Conservation (phyloP, 495 filamentous ascomycete genomes). For the Pyrenula aspistea region DNA sequence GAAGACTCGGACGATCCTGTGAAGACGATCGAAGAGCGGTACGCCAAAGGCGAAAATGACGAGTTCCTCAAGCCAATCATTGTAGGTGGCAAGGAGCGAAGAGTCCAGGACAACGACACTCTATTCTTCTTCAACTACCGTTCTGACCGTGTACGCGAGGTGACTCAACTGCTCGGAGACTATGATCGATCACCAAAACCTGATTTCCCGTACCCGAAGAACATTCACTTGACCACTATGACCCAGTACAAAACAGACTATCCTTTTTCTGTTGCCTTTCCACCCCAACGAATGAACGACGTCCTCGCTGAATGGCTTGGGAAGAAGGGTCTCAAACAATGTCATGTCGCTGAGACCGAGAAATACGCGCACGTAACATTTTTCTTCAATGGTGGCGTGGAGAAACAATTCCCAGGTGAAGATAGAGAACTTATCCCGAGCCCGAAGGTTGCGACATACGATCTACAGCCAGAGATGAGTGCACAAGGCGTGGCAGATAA, state of each 20-base stretch:
- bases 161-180: slow-evolving; percentile 86
- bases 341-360: slow-evolving; percentile 95
- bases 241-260: slow-evolving; percentile 96
- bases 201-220: slow-evolving; percentile 89
- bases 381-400: slow-evolving; percentile 98
- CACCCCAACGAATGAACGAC: slow-evolving; percentile 90
- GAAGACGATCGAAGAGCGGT: slow-evolving; percentile 74
- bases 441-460: slow-evolving; percentile 86
- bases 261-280: slow-evolving; percentile 86
- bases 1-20: slow-evolving; percentile 75
- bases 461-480: slow-evolving; percentile 93
- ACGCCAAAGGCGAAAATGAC: slow-evolving; percentile 78
- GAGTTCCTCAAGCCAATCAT: slow-evolving; percentile 99
- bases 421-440: slow-evolving; percentile 64
- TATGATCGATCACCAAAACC: slow-evolving; percentile 81
- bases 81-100: slow-evolving; percentile 68
- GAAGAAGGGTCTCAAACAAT: slow-evolving; percentile 79
- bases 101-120: slow-evolving; percentile 83
- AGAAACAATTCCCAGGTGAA: slow-evolving; percentile 91
- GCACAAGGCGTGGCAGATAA: slow-evolving; percentile 78
- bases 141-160: slow-evolving; percentile 91
- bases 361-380: slow-evolving; percentile 99
- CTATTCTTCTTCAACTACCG: slow-evolving; percentile 99
- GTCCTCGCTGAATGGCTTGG: slow-evolving; percentile 91
- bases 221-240: slow-evolving; percentile 90